Base-by-base conservation (phyloP, 2,329 filamentous ascomycete genomes). In the Fusarium nematophilum region DNA sequence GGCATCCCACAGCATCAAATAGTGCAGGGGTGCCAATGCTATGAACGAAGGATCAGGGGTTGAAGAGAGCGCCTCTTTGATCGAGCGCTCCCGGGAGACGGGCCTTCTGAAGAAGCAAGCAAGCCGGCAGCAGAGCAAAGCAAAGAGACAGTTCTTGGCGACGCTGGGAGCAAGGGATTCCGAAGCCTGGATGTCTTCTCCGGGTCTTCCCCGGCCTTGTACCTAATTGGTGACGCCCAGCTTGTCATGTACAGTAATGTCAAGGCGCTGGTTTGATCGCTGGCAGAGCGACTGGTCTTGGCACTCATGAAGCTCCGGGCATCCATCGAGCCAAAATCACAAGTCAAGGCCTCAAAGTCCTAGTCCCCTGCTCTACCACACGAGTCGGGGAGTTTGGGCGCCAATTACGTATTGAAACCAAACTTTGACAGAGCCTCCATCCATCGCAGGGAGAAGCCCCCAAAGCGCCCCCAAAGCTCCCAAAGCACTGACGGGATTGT, bases 341-440 rank as follows among this genome's bases (percentile, higher is more conserved):
- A 55, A 63, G 59, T 61, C 50, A 63, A 63, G 59, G 23, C 50
- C 17, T 17, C 29, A 27, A 25, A 27, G 49, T 50, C 39, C 21
- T 26, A 40, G 29, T 50, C 50, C n/a, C 9, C 34, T 14, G 40
- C 11, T 36, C 37, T 45, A 18, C 26, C 4, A 34, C 37, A 33
- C 56, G 51, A 64, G 42, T 59, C 59, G 50, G 21, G 21, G 21
- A 60, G 34, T 31, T 52, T 50, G 50, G 47, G 36, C 42, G 34
- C 38, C 37, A 45, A 59, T 66, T 66, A 68, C 65, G 62, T 68
- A 66, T 36, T 34, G n/a, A 34, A 34, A 15, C 31, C 14, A 37
- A 29, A 33, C 39, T 17, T 33, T 34, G n/a, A 30, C 31, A 27
- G 26, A 23, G 44, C 39, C 26, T 15, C 13, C 8, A 18, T 7